phyloP scores from a whole-genome alignment of 116 monocot genomes.

The Papilionanthe hybrid region DNA sequence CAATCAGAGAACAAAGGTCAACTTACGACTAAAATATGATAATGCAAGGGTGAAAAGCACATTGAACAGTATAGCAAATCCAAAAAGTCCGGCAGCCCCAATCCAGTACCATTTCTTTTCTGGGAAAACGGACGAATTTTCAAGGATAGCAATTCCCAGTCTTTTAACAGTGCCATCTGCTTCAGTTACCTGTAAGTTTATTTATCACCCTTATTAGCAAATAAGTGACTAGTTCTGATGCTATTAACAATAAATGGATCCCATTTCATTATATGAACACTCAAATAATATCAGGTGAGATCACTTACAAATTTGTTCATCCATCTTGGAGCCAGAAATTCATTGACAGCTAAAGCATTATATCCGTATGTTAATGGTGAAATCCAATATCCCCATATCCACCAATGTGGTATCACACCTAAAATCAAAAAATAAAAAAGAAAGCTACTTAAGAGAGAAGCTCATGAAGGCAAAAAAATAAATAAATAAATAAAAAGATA shows the following conservation, averaged over 20 bases:
- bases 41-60: slow-evolving; percentile 49
- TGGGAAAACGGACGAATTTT: slow-evolving; percentile 16
- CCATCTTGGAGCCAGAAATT: slow-evolving; percentile 54
- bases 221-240: not conserved
- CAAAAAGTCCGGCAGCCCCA: slow-evolving; percentile 37
- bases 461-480: not conserved
- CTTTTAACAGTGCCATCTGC: slow-evolving; percentile 9
- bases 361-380: slow-evolving; percentile 49
- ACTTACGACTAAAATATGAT: slow-evolving; percentile 47
- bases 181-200: slow-evolving; percentile 12
- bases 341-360: slow-evolving; percentile 56
- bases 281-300: not conserved
- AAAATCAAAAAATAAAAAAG: not conserved
- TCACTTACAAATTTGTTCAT: slow-evolving; percentile 37
- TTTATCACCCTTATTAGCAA: slow-evolving; percentile 5
- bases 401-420: slow-evolving; percentile 49
- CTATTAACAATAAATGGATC: not conserved
- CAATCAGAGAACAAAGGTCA: not conserved
- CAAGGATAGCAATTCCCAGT: slow-evolving; percentile 31
- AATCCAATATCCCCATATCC: slow-evolving; percentile 61
- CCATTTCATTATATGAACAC: not conserved
- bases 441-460: not conserved
- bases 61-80: slow-evolving; percentile 49
- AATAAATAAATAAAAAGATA: not conserved
- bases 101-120: slow-evolving; percentile 52